A percentile compares a stretch with the other conserved stretches of the same genome.
phyloP scores from a whole-genome alignment of 1,284 basidiomycete species.

The Leucoagaricus sp. region DNA sequence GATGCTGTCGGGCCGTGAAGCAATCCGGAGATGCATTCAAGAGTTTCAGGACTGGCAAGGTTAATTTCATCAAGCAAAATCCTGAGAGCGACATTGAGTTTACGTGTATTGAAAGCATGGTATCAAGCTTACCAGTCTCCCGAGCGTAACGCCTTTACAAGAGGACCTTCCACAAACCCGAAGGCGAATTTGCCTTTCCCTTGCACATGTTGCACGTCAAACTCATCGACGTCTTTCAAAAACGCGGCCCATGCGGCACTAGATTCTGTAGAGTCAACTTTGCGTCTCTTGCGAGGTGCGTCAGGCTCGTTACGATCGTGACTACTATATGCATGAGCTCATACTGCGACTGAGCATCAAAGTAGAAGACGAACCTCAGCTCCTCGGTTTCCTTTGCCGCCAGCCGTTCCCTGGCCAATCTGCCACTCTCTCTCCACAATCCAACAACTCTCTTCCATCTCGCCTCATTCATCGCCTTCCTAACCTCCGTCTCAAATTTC shows the following conservation, averaged over 20 bases:
- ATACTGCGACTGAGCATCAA: neutral
- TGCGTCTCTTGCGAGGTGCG: constrained; percentile 75
- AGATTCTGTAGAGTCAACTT: constrained; percentile 48
- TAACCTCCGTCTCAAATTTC: constrained; percentile 82
- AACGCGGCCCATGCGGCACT: constrained; percentile 74
- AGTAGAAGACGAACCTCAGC: constrained; percentile 38
- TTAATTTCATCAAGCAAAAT: constrained; percentile 97
- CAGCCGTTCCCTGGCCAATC: constrained; percentile 68
- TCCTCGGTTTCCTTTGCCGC: constrained; percentile 45
- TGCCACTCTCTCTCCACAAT: constrained; percentile 83
- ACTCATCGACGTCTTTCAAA: constrained; percentile 72
- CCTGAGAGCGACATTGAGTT: constrained; percentile 45
- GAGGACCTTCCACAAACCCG: constrained; percentile 93
- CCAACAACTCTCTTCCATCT: constrained; percentile 88
- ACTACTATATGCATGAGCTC: neutral
- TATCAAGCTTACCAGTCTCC: constrained; percentile 81
- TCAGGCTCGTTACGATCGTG: constrained; percentile 36
- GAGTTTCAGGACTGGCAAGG: constrained; percentile 90
- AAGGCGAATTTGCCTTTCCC: constrained; percentile 90
- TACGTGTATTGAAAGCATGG: constrained; percentile 5
- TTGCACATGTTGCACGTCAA: constrained; percentile 85
- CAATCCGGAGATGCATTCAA: constrained; percentile 90
- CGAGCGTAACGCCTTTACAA: constrained; percentile 87
- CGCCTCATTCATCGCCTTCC: constrained; percentile 80
- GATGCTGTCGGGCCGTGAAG: constrained; percentile 87